These are phyloP conservation scores for Dictyostelium capitatum DNA, from an alignment of 78 protist species.

Conservation along the genomic window DNA sequence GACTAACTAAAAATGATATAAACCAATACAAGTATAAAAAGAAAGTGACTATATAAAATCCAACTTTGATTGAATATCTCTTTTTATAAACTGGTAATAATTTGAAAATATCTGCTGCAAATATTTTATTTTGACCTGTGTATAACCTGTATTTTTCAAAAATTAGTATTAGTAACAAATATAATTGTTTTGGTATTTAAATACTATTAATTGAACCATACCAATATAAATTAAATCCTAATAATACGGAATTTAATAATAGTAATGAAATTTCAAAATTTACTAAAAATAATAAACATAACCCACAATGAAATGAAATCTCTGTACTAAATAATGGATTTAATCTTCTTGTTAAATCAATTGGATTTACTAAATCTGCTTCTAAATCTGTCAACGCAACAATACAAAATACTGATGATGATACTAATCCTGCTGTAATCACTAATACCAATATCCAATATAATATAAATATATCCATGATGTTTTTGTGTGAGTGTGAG, in stretches of 20 bases:
- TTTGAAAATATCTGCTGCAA: constrained; percentile 47
- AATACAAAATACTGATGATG: constrained; percentile 52
- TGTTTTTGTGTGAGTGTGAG: neutral
- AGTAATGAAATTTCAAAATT: constrained; percentile 7
- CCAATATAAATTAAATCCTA: constrained; percentile 41
- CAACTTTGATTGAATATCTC: constrained; percentile 40
- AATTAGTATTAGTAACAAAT: neutral
- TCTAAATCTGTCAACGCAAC: constrained; percentile 69
- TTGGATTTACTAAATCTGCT: constrained; percentile 68
- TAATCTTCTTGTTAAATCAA: constrained; percentile 67
- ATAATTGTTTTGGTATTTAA: neutral
- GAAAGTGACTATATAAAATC: constrained; percentile 58
- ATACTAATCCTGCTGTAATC: constrained; percentile 34
- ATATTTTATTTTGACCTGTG: constrained; percentile 18
- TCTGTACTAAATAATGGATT: constrained; percentile 57
- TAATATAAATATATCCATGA: constrained; percentile 27
- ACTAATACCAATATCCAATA: constrained; percentile 42
- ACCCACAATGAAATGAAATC: constrained; percentile 5
- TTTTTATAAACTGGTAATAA: constrained; percentile 38
- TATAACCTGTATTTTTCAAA: neutral
- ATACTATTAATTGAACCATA: neutral
- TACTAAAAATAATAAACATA: constrained; percentile 15
- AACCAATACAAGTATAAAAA: constrained; percentile 76
- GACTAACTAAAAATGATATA: neutral
- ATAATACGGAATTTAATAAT: constrained; percentile 17